Percentiles rank a stretch among this genome's conserved stretches.
Conservation (phyloP, 441 rosid species). For the Isatis lusitanica region DNA sequence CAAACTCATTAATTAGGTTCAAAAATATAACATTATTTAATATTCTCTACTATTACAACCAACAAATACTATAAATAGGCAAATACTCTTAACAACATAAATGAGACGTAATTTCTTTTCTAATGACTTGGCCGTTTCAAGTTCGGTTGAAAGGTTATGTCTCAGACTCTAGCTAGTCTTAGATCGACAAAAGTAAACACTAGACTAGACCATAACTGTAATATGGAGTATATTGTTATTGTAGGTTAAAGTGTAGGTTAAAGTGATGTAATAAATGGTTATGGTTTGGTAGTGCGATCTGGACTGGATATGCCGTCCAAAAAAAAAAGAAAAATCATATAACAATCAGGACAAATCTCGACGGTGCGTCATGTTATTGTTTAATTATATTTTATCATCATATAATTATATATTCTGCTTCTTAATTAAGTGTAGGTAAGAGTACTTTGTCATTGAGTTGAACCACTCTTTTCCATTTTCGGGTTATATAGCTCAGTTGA, state of each 20-base stretch:
- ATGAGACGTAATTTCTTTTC: background rate
- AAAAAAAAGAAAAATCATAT: background rate
- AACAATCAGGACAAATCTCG: constrained; percentile 11
- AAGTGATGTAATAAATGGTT: constrained; percentile 14
- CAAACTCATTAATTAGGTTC: background rate
- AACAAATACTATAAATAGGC: background rate
- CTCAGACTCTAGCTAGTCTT: background rate
- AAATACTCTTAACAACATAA: background rate
- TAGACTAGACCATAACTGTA: no score
- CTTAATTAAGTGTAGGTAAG: background rate
- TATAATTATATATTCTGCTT: background rate
- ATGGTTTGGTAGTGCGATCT: background rate
- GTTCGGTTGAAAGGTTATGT: constrained; percentile 8
- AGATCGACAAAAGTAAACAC: background rate
- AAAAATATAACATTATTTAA: background rate
- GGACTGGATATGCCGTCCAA: constrained; percentile 10
- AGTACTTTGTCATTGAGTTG: constrained; percentile 3
- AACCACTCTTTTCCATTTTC: background rate
- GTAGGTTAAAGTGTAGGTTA: no score
- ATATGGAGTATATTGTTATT: background rate
- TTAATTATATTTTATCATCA: background rate
- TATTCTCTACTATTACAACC: background rate
- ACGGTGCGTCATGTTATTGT: constrained; percentile 15
- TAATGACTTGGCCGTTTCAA: background rate
- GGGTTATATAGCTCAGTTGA: background rate